A percentile compares a stretch with the other conserved stretches of the same genome.
phyloP scores from a whole-genome alignment of 2,329 filamentous ascomycete genomes.

The Hymenoscyphus salicellus region DNA sequence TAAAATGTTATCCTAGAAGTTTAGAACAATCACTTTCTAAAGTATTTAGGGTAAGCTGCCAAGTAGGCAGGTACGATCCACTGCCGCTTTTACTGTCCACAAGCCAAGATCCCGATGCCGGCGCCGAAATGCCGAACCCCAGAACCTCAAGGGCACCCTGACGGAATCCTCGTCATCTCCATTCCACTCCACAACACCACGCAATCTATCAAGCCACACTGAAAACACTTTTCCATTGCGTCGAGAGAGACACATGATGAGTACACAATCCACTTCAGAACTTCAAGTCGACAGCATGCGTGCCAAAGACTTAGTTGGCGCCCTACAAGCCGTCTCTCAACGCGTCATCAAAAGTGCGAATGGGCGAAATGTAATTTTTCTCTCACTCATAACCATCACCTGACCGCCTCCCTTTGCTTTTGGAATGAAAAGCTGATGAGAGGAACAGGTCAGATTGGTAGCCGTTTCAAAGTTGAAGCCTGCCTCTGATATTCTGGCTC shows the following conservation, averaged over 20 bases:
- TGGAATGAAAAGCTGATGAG: constrained; percentile 14
- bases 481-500: constrained; percentile 80
- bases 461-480: constrained; percentile 97
- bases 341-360: constrained; percentile 54
- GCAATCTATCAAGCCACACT: background rate
- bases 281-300: constrained; percentile 63
- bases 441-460: constrained; percentile 71
- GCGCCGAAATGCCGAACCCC: background rate
- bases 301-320: constrained; percentile 59
- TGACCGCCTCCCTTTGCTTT: background rate
- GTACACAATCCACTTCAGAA: constrained; percentile 1
- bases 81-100: background rate
- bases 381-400: constrained; percentile 7
- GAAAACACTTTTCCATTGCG: background rate
- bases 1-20: too few species aligned
- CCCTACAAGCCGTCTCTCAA: constrained; percentile 58
- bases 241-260: background rate
- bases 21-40: too few species aligned
- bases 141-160: background rate
- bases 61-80: background rate
- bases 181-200: constrained; percentile 3
- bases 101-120: background rate
- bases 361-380: constrained; percentile 51
- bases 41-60: too few species aligned
- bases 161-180: constrained; percentile 1